Conservation (phyloP, 768 basidiomycete genomes). For the Gymnopilus dilepis region DNA sequence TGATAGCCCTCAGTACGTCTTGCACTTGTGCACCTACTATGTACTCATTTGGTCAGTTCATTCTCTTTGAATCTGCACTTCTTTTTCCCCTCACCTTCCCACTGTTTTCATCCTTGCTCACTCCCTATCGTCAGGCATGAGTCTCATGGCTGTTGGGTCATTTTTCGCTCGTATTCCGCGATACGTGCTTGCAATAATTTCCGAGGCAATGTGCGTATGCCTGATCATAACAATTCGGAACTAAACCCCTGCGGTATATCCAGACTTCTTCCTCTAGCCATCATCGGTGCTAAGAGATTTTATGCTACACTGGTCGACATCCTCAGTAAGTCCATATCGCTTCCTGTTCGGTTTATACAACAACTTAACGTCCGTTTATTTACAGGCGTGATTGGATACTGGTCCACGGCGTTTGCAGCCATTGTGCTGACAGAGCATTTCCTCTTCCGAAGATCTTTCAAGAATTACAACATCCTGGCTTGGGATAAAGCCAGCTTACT, state of each 20-base stretch:
- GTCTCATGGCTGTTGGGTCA: constrained; percentile 68
- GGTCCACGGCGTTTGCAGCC: constrained; percentile 59
- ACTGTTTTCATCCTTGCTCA: not conserved
- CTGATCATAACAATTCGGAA: not conserved
- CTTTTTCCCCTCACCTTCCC: not conserved
- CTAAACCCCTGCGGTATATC: not conserved
- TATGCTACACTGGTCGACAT: constrained; percentile 68
- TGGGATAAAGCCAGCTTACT: constrained; percentile 63
- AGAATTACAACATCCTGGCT: constrained; percentile 50
- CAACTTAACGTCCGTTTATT: not conserved
- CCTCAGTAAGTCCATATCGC: constrained; percentile 48
- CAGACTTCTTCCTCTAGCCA: constrained; percentile 70
- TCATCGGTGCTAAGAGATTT: constrained; percentile 72
- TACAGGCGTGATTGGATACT: constrained; percentile 57
- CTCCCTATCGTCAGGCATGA: constrained; percentile 44
- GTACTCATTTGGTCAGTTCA: constrained; percentile 64
- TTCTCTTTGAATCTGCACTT: not conserved
- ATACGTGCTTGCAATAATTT: constrained; percentile 69
- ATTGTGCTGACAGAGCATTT: constrained; percentile 72
- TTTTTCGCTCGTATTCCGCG: constrained; percentile 62
- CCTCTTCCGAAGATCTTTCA: constrained; percentile 56
- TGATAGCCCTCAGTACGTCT: constrained; percentile 77
- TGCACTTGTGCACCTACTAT: constrained; percentile 79
- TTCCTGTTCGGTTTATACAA: not conserved
- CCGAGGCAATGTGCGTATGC: constrained; percentile 63